Conservation (phyloP, 164 flowering plant species). For the Amborella trichopoda region DNA sequence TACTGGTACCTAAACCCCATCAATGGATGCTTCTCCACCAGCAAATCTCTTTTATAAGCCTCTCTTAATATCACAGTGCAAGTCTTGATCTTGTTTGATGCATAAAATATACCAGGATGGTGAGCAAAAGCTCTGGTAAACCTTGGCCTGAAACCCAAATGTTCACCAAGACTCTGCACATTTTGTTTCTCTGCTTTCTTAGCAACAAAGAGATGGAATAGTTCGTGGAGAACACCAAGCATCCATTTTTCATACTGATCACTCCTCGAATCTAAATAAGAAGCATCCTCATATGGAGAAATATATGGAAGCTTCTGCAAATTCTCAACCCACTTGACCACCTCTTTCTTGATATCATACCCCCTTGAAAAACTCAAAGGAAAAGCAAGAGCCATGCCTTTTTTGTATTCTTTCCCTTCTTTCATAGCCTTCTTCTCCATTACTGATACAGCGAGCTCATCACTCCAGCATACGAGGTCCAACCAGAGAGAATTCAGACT, state of each 20-base stretch:
- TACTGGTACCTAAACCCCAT: slow-evolving; percentile 60
- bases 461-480: slow-evolving; percentile 76
- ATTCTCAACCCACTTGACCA: slow-evolving; percentile 57
- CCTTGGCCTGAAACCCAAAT: slow-evolving; percentile 58
- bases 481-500: slow-evolving; percentile 22
- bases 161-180: slow-evolving; percentile 51
- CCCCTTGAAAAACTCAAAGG: slow-evolving; percentile 58
- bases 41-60: slow-evolving; percentile 59
- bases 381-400: slow-evolving; percentile 40
- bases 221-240: slow-evolving; percentile 71
- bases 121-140: slow-evolving; percentile 62
- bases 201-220: slow-evolving; percentile 52
- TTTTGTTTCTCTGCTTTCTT: slow-evolving; percentile 68
- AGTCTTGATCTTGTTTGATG: slow-evolving; percentile 62
- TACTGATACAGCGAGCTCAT: slow-evolving; percentile 44
- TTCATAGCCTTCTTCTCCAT: slow-evolving; percentile 37
- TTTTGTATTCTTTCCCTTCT: slow-evolving; percentile 11
- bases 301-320: slow-evolving; percentile 91
- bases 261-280: slow-evolving; percentile 39
- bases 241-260: slow-evolving; percentile 88
- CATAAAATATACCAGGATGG: slow-evolving; percentile 80
- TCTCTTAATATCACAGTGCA: slow-evolving; percentile 79
- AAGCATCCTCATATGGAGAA: slow-evolving; percentile 80
- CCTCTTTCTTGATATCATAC: slow-evolving; percentile 64
- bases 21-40: slow-evolving; percentile 59